These are phyloP conservation scores for Paulownia fortunei DNA, from an alignment of 257 asterid species.

Conservation along the genomic window DNA sequence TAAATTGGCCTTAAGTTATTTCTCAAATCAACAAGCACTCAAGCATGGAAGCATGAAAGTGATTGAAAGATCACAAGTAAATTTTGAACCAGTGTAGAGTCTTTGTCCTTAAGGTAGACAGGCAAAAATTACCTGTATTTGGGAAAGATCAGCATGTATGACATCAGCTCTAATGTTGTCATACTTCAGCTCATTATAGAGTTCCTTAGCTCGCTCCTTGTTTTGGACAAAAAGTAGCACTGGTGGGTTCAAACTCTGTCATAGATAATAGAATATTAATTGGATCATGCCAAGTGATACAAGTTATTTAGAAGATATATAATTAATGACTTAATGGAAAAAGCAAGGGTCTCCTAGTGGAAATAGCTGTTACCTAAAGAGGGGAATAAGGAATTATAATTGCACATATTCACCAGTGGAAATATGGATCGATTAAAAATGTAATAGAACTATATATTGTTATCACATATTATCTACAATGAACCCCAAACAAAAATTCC, in stretches of 20 bases:
- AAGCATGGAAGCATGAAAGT: neutral
- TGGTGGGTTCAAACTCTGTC: slow-evolving; percentile 87
- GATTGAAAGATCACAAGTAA: neutral
- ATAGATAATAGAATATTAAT: slow-evolving; percentile 5
- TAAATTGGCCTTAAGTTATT: neutral
- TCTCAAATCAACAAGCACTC: neutral
- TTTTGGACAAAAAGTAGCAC: slow-evolving; percentile 87
- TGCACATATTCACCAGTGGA: neutral
- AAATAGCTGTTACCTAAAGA: neutral
- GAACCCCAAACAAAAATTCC: neutral
- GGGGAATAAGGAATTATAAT: neutral
- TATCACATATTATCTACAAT: neutral
- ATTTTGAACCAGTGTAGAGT: slow-evolving; percentile 1
- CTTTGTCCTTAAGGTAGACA: neutral
- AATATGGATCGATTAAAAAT: neutral
- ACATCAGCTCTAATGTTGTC: too few species aligned
- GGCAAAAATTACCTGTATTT: slow-evolving; percentile 55
- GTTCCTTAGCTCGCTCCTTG: slow-evolving; percentile 85
- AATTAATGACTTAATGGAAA: neutral
- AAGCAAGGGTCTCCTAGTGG: neutral
- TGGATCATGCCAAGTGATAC: slow-evolving; percentile 17
- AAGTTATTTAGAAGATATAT: neutral
- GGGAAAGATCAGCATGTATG: slow-evolving; percentile 78
- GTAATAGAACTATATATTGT: neutral
- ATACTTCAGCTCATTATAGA: slow-evolving; percentile 70